Base-by-base conservation (phyloP, 176 grass and related monocot genomes). In the Aechmea fasciata region DNA sequence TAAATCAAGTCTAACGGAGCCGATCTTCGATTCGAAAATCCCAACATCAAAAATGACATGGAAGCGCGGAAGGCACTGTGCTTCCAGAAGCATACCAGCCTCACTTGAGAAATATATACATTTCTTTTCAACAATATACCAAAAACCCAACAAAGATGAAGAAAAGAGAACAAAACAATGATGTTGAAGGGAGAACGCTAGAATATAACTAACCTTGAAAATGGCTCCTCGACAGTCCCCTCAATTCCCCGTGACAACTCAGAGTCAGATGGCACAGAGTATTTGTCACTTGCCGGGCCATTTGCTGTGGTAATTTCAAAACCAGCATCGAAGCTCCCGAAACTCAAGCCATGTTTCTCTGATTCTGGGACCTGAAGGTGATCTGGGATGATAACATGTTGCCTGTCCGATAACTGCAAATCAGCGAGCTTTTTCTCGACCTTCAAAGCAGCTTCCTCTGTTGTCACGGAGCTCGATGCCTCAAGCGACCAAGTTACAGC, bases 341-440 rank as follows among this genome's bases (percentile, higher is more conserved):
- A 96, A 83, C 80, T 96, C 22, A 96, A 76, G 20, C 85, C 85
- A 68, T 86, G 85, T 69, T 82, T 91, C 69, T 91, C 92, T 3
- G 92, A 91, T 48, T 88, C 88, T 33, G 85, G 71, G 57, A 96
- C 92, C 64, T 96, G 88, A 80, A 96, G 88, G 64, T 91, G 88
- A 50, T 96, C 81, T 54, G 92, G 92, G 79, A 96, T 96, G 53
- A 96, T 88, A 47, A 96, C 88, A 73, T 96, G 78, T 63, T 82
- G 87, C 71, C 87, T 86, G 69, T 91, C 80, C 14, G 47, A 83
- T 51, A 88, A 66, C 57, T 72, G 72, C 67, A 71, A 63, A 63
- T 84, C 77, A 65, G 72, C 51, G 12, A 79, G 73, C 59, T 54
- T 91, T 72, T 78, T 86, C 64, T 82, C 85, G 53, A 80, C 63